These are phyloP conservation scores for Aspergillus brunneoviolaceus DNA, from an alignment of 2,329 filamentous ascomycete genomes.

Conservation along the genomic window DNA sequence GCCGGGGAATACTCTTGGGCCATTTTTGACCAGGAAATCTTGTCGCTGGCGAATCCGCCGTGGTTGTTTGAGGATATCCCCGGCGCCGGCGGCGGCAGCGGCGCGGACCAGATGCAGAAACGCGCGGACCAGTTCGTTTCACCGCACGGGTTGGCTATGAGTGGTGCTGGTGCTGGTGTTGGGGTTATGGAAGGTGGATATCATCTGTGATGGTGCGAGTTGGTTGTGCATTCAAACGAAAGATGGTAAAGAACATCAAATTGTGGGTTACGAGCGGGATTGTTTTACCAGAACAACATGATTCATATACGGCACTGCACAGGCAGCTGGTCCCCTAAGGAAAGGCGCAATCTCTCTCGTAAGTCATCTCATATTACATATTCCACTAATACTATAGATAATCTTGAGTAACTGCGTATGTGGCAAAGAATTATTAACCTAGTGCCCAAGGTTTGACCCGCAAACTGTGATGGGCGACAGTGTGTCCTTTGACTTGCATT, in stretches of 20 bases:
- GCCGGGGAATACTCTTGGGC: slow-evolving; percentile 29
- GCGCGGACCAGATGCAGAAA: background rate
- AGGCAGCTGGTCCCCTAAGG: background rate
- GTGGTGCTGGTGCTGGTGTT: too few relatives aligned
- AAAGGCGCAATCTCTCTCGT: slow-evolving; percentile 6
- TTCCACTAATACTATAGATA: background rate
- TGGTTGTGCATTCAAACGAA: too few relatives aligned
- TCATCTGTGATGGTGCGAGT: too few relatives aligned
- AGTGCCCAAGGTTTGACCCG: slow-evolving; percentile 1
- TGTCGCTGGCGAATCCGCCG: slow-evolving; percentile 29
- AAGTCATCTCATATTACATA: slow-evolving; percentile 19
- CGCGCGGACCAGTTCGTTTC: background rate
- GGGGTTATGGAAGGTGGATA: too few relatives aligned
- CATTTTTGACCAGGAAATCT: slow-evolving; percentile 33
- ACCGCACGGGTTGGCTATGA: too few relatives aligned
- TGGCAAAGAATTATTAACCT: background rate
- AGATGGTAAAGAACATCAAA: too few relatives aligned
- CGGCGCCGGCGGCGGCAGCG: background rate
- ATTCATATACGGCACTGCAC: background rate
- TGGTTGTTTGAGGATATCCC: slow-evolving; percentile 26
- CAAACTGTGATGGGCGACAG: slow-evolving; percentile 2
- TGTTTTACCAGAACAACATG: too few relatives aligned
- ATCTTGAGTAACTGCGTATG: background rate
- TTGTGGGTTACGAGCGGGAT: too few relatives aligned
- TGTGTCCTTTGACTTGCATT: background rate